A percentile compares a stretch with the other conserved stretches of the same genome.
These are phyloP conservation scores for Fusarium sp. DNA, from an alignment of 2,329 filamentous ascomycete genomes.

Conservation along the genomic window DNA sequence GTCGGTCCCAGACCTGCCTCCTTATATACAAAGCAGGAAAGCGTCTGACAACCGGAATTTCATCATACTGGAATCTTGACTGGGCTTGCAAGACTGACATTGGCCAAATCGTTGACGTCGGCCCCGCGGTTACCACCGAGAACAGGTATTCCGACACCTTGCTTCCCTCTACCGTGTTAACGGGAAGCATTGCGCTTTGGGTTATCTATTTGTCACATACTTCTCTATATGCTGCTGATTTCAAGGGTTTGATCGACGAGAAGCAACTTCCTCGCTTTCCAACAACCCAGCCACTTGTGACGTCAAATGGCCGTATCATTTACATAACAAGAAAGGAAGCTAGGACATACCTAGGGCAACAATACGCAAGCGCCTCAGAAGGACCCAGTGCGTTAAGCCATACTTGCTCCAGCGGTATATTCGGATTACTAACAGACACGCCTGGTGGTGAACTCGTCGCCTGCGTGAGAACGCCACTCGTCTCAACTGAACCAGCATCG, in stretches of 20 bases:
- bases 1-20: background rate
- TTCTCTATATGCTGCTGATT: background rate
- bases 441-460: background rate
- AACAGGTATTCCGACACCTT: background rate
- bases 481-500: background rate
- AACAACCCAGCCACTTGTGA: constrained; percentile 16
- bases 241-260: constrained; percentile 2
- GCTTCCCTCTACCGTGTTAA: background rate
- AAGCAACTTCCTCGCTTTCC: constrained; percentile 1
- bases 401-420: background rate
- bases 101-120: accelerated
- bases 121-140: background rate
- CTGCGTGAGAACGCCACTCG: constrained; percentile 17
- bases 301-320: accelerated
- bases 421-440: background rate
- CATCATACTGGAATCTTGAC: background rate
- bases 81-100: background rate
- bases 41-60: background rate
- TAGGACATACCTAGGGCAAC: constrained; percentile 32
- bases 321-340: background rate
- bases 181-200: accelerated
- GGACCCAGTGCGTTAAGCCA: constrained; percentile 1
- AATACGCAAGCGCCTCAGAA: constrained; percentile 32
- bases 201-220: background rate
- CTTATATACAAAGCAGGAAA: constrained; percentile 22